Evolutionary conservation across 1,139 yeast genomes (phyloP).

Genomic region (Debaryomyces nepalensis): DNA sequence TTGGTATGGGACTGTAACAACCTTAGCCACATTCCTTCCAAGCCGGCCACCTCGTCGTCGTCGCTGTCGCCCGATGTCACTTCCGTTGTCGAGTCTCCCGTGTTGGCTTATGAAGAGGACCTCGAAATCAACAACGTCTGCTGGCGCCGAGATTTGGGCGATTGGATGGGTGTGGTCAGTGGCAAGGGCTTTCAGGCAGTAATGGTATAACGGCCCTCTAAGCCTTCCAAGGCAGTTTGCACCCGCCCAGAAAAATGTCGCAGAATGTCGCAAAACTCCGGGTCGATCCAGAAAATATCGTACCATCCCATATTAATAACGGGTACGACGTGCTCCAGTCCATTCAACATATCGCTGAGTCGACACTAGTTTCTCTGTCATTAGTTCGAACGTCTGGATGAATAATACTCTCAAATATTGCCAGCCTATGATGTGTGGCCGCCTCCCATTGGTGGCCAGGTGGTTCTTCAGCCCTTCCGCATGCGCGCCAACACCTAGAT

Average conservation of each 20-base stretch:
- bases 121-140: constrained; percentile 75
- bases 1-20: constrained; percentile 76
- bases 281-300: too few species aligned
- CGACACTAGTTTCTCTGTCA: too few species aligned
- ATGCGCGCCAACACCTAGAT: too few species aligned
- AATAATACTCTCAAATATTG: too few species aligned
- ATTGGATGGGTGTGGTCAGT: constrained; percentile 81
- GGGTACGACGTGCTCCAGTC: too few species aligned
- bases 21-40: constrained; percentile 21
- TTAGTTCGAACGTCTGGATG: too few species aligned
- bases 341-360: too few species aligned
- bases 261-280: not conserved
- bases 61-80: constrained; percentile 20
- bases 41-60: constrained; percentile 10
- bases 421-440: too few species aligned
- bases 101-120: constrained; percentile 60
- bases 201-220: constrained; percentile 26
- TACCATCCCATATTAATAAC: too few species aligned
- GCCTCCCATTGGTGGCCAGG: too few species aligned
- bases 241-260: not conserved
- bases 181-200: constrained; percentile 86
- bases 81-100: constrained; percentile 46
- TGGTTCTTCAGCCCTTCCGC: too few species aligned
- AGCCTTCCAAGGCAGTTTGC: too few species aligned
- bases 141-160: constrained; percentile 70